Evolutionary conservation across 495 filamentous ascomycete genomes (phyloP).

Genomic region (Talaromyces adpressus): DNA sequence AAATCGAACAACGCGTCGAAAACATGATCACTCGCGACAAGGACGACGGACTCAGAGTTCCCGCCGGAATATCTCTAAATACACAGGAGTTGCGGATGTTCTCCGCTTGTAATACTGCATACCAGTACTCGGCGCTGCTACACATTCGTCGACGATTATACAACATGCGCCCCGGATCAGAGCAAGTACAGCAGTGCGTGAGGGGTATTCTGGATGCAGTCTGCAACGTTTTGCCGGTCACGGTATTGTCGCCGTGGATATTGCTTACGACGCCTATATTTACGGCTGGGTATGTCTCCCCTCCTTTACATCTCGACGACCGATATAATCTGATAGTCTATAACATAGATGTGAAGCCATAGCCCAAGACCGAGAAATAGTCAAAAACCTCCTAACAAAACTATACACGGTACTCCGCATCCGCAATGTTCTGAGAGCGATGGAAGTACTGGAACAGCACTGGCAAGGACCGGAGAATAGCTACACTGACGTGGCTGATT

Average conservation of each 20-base stretch:
- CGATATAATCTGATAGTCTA: background rate
- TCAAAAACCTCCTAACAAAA: conserved; percentile 8
- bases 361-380: background rate
- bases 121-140: conserved; percentile 11
- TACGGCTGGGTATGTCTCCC: conserved; percentile 11
- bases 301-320: background rate
- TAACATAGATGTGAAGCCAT: background rate
- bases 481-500: background rate
- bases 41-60: conserved; percentile 4
- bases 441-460: conserved; percentile 9
- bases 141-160: conserved; percentile 11
- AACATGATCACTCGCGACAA: conserved; percentile 12
- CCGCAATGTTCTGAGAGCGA: conserved; percentile 13
- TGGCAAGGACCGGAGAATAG: conserved; percentile 1
- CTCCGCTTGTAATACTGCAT: conserved; percentile 13
- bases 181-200: conserved; percentile 12
- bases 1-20: conserved; percentile 7
- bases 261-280: conserved; percentile 15
- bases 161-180: background rate
- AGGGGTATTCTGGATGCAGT: conserved; percentile 13
- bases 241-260: conserved; percentile 14
- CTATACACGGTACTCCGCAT: conserved; percentile 12
- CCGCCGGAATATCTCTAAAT: background rate
- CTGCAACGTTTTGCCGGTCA: conserved; percentile 9
- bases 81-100: conserved; percentile 7